Evolutionary conservation across 129 eudicot species (phyloP), one percentile per base, ranked within the genome.

Genomic region (Pittosporum tobira): DNA sequence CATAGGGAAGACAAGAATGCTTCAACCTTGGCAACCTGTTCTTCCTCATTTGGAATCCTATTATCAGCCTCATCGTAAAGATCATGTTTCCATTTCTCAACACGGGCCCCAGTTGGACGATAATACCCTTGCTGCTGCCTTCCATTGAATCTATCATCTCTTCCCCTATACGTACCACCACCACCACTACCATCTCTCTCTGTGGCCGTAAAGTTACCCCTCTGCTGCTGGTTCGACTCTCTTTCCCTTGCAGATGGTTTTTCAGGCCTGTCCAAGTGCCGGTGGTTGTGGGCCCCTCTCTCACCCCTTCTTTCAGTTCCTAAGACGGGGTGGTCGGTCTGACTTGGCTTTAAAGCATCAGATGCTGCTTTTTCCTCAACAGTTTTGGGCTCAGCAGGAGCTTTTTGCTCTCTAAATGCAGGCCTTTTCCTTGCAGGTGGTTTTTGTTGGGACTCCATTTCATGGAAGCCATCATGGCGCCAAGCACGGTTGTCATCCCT

Each of bases 51-150:
- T 26, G 96, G 94, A 51, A 90, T 86, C 71, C 60, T 74, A 56
- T 81, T 81, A n/a, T n/a, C n/a, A 1, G 94, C 83, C 79, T 91
- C 99, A 40, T 83, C 81, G 27, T 61, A 91, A 34, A 91, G 79
- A 72, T 91, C 99, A 68, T 91, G 99, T 75, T 91, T 91, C 99
- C 99, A 91, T 60, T 91, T 91, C 50, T 91, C 91, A 50, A 51
- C 88, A 15, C 77, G 81, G 28, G 65, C 81, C 13, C 88, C 82
- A 56, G 65, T 67, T 48, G 75, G 57, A 25, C 64, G 66, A 56
- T 73, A n/a, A n/a, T n/a, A 67, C 10, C 80, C 81, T 66, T 66
- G n/a, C n/a, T n/a, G n/a, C n/a, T n/a, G 89, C 57, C 79, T 64
- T 47, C 71, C 77, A 22, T 45, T 59, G 46, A 75, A 77, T 47